Evolutionary conservation across 1,284 basidiomycete genomes (phyloP).

Genomic region (Cutaneotrichosporon spelunceum): DNA sequence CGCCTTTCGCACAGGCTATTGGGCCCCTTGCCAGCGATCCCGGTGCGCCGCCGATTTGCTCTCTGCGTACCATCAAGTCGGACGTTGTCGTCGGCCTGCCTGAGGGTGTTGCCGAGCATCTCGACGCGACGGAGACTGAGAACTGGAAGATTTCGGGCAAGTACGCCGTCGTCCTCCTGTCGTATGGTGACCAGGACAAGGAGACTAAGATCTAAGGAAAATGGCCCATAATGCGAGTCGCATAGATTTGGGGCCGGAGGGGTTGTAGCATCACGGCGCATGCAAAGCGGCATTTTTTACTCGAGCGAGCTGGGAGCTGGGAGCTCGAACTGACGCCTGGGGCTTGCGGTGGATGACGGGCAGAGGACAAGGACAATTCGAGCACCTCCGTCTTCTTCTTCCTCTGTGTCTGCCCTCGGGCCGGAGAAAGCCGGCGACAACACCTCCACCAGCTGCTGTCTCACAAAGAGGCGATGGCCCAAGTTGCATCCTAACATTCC

Average conservation of each 20-base stretch:
- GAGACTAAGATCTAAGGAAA: too few relatives aligned
- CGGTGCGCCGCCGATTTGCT: slow-evolving; percentile 82
- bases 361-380: too few relatives aligned
- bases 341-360: too few relatives aligned
- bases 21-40: slow-evolving; percentile 86
- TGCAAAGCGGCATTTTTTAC: not conserved
- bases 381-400: too few relatives aligned
- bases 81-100: slow-evolving; percentile 69
- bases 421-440: not conserved
- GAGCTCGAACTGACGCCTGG: too few relatives aligned
- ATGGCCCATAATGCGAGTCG: not conserved
- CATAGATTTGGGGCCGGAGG: not conserved
- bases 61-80: slow-evolving; percentile 82
- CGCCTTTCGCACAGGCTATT: slow-evolving; percentile 86
- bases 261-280: not conserved
- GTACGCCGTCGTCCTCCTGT: slow-evolving; percentile 57
- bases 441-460: not conserved
- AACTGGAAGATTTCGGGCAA: slow-evolving; percentile 98
- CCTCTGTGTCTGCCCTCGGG: too few relatives aligned
- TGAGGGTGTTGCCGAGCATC: slow-evolving; percentile 64
- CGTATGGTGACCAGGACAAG: not conserved
- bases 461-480: not conserved
- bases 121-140: slow-evolving; percentile 75
- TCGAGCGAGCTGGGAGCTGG: not conserved
- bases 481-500: not conserved